phyloP scores from a whole-genome alignment of 495 filamentous ascomycete genomes.

The Pyrenopolyporus hunteri region DNA sequence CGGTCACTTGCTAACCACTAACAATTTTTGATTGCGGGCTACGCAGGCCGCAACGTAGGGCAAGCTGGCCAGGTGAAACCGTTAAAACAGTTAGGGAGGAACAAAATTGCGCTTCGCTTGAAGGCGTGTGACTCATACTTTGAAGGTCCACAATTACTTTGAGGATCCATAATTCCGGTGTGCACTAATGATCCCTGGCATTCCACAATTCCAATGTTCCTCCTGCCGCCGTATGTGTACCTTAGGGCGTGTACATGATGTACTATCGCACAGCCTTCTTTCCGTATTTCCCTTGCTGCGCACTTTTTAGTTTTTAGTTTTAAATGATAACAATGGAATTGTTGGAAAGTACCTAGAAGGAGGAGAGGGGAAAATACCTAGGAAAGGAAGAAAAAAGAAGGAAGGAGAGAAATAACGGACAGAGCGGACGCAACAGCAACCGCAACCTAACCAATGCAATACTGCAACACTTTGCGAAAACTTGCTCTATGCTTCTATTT shows the following conservation, averaged over 20 bases:
- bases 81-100: constrained; percentile 34
- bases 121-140: constrained; percentile 42
- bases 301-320: not conserved
- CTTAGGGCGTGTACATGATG: no score
- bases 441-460: not conserved
- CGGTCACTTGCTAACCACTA: constrained; percentile 40
- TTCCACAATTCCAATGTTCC: constrained; percentile 16
- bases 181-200: constrained; percentile 24
- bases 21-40: constrained; percentile 35
- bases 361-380: no score
- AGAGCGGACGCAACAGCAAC: not conserved
- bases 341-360: not conserved
- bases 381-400: not conserved
- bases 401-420: not conserved
- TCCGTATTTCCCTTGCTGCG: constrained; percentile 16
- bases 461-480: not conserved
- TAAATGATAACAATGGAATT: not conserved
- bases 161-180: constrained; percentile 21
- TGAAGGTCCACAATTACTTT: constrained; percentile 24
- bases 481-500: not conserved
- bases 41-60: not conserved
- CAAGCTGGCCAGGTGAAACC: constrained; percentile 14
- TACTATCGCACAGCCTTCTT: constrained; percentile 29
- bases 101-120: constrained; percentile 26
- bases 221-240: not conserved